These are phyloP conservation scores for Fusarium lateritium DNA, from an alignment of 2,329 filamentous ascomycete species.

Conservation along the genomic window DNA sequence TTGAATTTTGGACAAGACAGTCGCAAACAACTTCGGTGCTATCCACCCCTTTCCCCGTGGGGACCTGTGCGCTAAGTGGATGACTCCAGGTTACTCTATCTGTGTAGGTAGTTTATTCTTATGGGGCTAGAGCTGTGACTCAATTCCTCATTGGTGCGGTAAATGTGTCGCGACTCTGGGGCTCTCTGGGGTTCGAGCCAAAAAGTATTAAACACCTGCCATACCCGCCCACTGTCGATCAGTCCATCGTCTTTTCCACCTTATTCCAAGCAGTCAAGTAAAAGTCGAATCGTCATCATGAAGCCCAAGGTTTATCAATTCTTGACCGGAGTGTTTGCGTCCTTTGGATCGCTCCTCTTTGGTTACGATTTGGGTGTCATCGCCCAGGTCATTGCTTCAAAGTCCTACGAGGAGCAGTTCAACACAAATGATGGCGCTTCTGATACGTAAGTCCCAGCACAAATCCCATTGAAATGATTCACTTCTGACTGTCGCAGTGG, in stretches of 20 bases:
- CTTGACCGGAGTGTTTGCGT: slow-evolving; percentile 59
- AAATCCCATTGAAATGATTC: rapidly evolving
- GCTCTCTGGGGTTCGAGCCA: not conserved
- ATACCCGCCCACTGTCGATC: slow-evolving; percentile 14
- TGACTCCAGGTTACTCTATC: not conserved
- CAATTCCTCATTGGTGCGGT: too few species aligned
- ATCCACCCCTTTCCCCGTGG: slow-evolving; percentile 17
- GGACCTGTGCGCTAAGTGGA: slow-evolving; percentile 1
- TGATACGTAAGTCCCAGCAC: slow-evolving; percentile 47
- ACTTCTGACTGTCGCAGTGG: slow-evolving; percentile 19
- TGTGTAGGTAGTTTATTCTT: too few species aligned
- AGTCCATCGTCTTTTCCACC: not conserved
- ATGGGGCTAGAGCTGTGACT: too few species aligned
- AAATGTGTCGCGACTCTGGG: not conserved
- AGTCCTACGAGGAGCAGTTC: slow-evolving; percentile 25
- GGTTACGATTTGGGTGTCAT: slow-evolving; percentile 54
- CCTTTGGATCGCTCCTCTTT: slow-evolving; percentile 46
- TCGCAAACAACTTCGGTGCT: not conserved
- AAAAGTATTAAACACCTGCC: slow-evolving; percentile 19
- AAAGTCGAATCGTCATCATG: slow-evolving; percentile 4
- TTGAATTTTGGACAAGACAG: too few species aligned
- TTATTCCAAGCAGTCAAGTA: not conserved
- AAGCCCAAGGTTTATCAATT: slow-evolving; percentile 63
- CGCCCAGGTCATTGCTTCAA: slow-evolving; percentile 66
- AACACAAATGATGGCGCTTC: slow-evolving; percentile 54